These are phyloP conservation scores for Oryza punctata DNA, from an alignment of 176 grass and related monocot genomes.

Conservation along the genomic window DNA sequence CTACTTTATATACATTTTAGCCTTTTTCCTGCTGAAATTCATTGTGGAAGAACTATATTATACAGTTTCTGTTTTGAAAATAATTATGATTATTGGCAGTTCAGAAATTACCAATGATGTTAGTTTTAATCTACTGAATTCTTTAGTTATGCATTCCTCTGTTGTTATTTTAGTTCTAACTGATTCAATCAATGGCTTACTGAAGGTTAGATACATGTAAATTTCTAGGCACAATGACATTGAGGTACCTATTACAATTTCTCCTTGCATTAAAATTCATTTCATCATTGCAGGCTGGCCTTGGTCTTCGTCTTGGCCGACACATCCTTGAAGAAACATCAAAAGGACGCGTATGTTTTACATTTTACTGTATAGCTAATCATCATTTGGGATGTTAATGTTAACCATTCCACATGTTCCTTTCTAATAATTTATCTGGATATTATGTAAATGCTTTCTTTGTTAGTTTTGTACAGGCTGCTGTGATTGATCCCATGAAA, in stretches of 20 bases:
- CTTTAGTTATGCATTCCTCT: constrained; percentile 16
- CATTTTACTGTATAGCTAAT: constrained; percentile 20
- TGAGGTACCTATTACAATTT: neutral
- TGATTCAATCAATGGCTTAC: neutral
- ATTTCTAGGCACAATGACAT: constrained; percentile 6
- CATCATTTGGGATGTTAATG: constrained; percentile 11
- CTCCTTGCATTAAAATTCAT: constrained; percentile 6
- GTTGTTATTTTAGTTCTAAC: neutral
- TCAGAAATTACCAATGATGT: neutral
- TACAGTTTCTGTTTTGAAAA: constrained; percentile 28
- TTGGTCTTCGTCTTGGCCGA: constrained; percentile 74
- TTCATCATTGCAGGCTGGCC: constrained; percentile 56
- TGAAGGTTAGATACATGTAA: neutral
- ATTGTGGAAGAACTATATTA: neutral
- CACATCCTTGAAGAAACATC: constrained; percentile 89
- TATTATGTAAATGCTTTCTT: constrained; percentile 24
- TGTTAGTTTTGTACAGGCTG: constrained; percentile 50
- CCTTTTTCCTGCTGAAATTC: constrained; percentile 14
- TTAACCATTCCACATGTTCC: neutral
- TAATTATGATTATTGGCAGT: constrained; percentile 14
- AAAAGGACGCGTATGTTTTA: constrained; percentile 74
- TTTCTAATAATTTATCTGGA: constrained; percentile 20
- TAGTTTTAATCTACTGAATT: constrained; percentile 3
- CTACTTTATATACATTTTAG: constrained; percentile 17
- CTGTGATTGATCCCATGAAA: constrained; percentile 90